A percentile compares a stretch with the other conserved stretches of the same genome.
phyloP scores from a whole-genome alignment of 306 rosid species.

The Begonia peltatifolia region DNA sequence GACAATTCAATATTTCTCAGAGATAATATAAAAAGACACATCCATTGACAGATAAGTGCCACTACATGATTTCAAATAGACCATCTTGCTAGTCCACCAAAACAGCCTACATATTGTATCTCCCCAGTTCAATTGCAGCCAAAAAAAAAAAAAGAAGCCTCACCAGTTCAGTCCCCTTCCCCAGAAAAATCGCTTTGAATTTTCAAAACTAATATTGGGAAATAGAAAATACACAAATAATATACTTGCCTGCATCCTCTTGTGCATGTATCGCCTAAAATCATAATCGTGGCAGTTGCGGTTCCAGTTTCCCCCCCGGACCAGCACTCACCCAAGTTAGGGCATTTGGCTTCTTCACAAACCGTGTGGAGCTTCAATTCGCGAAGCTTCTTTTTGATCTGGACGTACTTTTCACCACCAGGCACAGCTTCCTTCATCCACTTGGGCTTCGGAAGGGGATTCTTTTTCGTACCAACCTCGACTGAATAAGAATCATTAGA shows the following conservation, averaged over 20 bases:
- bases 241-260: conserved; percentile 85
- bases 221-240: not conserved
- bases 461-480: conserved; percentile 98
- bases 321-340: conserved; percentile 97
- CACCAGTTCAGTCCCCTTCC: not conserved
- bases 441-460: conserved; percentile 85
- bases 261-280: conserved; percentile 92
- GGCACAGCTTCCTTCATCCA: conserved; percentile 98
- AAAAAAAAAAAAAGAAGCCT: too few relatives aligned
- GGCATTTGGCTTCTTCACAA: conserved; percentile 91
- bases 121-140: too few relatives aligned
- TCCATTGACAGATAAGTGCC: too few relatives aligned
- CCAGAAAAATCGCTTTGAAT: too few relatives aligned
- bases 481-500: conserved; percentile 54
- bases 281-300: conserved; percentile 98
- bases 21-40: too few relatives aligned
- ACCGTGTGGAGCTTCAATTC: conserved; percentile 92
- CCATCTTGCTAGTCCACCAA: too few relatives aligned
- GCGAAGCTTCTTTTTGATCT: conserved; percentile 89
- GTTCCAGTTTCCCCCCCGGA: conserved; percentile 99
- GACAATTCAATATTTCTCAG: too few relatives aligned
- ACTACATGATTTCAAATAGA: too few relatives aligned
- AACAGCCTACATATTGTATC: too few relatives aligned
- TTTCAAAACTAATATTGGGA: too few relatives aligned
- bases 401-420: conserved; percentile 90